phyloP scores from a whole-genome alignment of 2,329 filamentous ascomycete genomes.

The Cladobotryum mycophilum region DNA sequence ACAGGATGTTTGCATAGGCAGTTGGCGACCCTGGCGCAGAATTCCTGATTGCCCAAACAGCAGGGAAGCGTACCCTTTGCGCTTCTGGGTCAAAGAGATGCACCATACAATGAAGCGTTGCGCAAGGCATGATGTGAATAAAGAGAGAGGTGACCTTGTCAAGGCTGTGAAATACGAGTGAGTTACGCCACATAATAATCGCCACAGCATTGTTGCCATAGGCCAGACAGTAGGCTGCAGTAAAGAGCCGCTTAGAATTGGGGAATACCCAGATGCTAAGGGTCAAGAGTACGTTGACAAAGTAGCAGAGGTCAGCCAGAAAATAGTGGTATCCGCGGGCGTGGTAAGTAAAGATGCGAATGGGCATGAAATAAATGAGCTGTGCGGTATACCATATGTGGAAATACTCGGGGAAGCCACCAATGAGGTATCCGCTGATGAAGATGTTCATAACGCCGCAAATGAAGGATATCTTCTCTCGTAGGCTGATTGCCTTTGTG shows the following conservation, averaged over 20 bases:
- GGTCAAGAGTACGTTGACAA: slow-evolving; percentile 82
- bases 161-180: slow-evolving; percentile 94
- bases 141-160: slow-evolving; percentile 99
- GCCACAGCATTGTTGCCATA: slow-evolving; percentile 96
- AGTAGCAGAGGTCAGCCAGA: slow-evolving; percentile 94
- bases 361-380: slow-evolving; percentile 92
- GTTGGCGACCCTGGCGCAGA: slow-evolving; percentile 63
- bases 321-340: slow-evolving; percentile 95
- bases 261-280: slow-evolving; percentile 89
- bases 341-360: slow-evolving; percentile 87
- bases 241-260: slow-evolving; percentile 82
- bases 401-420: slow-evolving; percentile 77
- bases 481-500: slow-evolving; percentile 76
- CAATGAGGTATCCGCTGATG: slow-evolving; percentile 89
- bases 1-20: slow-evolving; percentile 68
- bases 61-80: slow-evolving; percentile 70
- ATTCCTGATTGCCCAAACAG: slow-evolving; percentile 73
- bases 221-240: slow-evolving; percentile 83
- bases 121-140: slow-evolving; percentile 98
- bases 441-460: slow-evolving; percentile 96
- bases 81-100: slow-evolving; percentile 65
- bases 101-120: slow-evolving; percentile 84
- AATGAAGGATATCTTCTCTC: slow-evolving; percentile 95
- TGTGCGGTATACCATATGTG: slow-evolving; percentile 89
- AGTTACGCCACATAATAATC: slow-evolving; percentile 99